Evolutionary conservation across 1,284 basidiomycete species (phyloP), one percentile per base, ranked within the genome.

Genomic region (Fomes fomentarius): DNA sequence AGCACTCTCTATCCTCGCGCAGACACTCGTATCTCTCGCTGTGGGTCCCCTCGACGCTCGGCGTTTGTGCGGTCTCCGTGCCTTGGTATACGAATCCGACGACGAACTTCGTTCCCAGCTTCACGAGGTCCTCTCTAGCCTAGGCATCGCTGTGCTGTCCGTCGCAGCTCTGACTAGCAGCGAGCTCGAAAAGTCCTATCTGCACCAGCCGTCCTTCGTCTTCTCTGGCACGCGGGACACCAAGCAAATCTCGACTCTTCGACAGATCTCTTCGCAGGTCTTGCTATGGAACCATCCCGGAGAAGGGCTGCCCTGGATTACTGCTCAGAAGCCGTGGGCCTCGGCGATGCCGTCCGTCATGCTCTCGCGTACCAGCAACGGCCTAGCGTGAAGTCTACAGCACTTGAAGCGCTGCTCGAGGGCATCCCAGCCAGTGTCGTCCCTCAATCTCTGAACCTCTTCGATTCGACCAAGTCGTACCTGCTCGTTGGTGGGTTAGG

Each of bases 401-500:
- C 49, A 17, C 40, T 40, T 28, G 21, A 33, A 5, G 25, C 43
- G 31, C 25, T 50, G 5, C 26, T 50, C 8, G 30, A 17, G 5
- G 14, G 9, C 21, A 17, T 37, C 17, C 17, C 45, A n/a, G 34
- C 43, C 15, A 44, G 26, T 5, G n/a, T 30, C 4, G 51, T 47
- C 2, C 30, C 44, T 3, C 43, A 28, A 1, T 17, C 48, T 5
- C 19, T 34, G 9, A 39, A 26, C 7, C 8, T 57, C 5, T 55
- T 58, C 48, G 42, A 54, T 24, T 31, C 57, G 1, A 19, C 52
- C 21, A 61, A 62, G 40, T 37, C 59, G 9, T 66, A 66, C 47
- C 37, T 66, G 3, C 46, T 66, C 11, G 25, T 66, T 9, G 65
- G 63, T 6, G 65, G 65, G 2, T 56, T 65, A 15, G 59, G 63